Conservation (phyloP, 495 filamentous ascomycete species). For the Aspergillus wentii region DNA sequence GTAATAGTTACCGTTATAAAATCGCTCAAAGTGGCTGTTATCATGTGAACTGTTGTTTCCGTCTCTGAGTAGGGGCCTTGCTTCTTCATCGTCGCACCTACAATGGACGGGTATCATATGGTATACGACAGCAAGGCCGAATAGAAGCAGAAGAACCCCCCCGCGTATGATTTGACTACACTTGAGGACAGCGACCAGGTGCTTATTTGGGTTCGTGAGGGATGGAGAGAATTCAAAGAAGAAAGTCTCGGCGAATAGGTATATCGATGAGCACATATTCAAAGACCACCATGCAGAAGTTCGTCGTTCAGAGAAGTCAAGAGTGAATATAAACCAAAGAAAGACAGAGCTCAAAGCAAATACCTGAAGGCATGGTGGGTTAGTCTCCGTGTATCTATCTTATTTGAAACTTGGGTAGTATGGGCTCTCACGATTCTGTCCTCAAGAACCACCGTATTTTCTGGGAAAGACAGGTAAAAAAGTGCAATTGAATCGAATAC, state of each 20-base stretch:
- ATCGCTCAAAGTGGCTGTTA: not conserved
- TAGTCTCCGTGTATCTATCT: not conserved
- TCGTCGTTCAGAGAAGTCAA: slow-evolving; percentile 1
- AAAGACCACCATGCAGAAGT: not conserved
- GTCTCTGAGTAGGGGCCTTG: not conserved
- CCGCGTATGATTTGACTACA: slow-evolving; percentile 6
- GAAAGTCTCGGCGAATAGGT: slow-evolving; percentile 4
- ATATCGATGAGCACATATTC: slow-evolving; percentile 3
- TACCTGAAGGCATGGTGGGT: not conserved
- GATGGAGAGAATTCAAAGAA: slow-evolving; percentile 1
- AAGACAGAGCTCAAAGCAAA: slow-evolving; percentile 7
- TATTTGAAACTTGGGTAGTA: no score
- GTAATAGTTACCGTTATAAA: not conserved
- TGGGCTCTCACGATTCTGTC: not conserved
- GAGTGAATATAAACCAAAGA: slow-evolving; percentile 5
- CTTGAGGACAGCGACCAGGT: not conserved
- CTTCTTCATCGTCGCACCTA: not conserved
- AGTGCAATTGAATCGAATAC: not conserved
- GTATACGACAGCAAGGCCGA: not conserved
- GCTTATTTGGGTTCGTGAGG: not conserved
- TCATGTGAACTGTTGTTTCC: not conserved
- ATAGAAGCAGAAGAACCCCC: not conserved
- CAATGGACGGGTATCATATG: not conserved
- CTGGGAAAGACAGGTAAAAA: not conserved
- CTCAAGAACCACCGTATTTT: not conserved